Percentiles rank a stretch among this genome's conserved stretches.
Conservation (phyloP, 164 flowering plant genomes). For the Vitis cinerea region DNA sequence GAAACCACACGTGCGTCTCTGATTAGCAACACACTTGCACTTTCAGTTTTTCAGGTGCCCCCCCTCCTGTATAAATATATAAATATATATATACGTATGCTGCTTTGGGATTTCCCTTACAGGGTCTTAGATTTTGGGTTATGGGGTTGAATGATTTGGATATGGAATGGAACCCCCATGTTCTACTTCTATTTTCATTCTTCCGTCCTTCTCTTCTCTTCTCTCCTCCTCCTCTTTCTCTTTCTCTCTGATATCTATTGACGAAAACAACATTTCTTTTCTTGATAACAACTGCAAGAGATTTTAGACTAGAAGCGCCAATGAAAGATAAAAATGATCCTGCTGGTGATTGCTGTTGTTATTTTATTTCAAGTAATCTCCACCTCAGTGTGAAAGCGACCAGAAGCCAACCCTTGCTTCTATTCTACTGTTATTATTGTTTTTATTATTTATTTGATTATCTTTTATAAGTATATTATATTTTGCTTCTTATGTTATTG, state of each 20-base stretch:
- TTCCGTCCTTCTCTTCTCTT: not conserved
- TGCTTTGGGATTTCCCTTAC: not conserved
- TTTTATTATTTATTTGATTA: not conserved
- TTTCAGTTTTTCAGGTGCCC: constrained; percentile 26
- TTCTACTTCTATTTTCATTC: not conserved
- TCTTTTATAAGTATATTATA: not conserved
- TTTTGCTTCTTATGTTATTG: not conserved
- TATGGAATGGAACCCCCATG: not conserved
- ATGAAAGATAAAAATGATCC: constrained; percentile 9
- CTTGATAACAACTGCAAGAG: constrained; percentile 9
- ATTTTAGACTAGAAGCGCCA: constrained; percentile 2
- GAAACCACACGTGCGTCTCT: constrained; percentile 29
- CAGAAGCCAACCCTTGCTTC: constrained; percentile 31
- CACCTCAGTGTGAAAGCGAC: constrained; percentile 41
- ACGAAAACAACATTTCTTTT: constrained; percentile 16
- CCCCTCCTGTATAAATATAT: not conserved
- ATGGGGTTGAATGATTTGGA: constrained; percentile 3
- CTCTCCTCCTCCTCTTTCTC: not conserved
- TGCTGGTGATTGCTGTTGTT: constrained; percentile 17
- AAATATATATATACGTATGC: too few species aligned
- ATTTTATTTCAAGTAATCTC: constrained; percentile 22
- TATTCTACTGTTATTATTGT: constrained; percentile 11
- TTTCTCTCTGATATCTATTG: not conserved
- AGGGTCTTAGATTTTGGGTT: constrained; percentile 4
- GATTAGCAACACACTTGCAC: constrained; percentile 5